Evolutionary conservation across 805 yeast genomes (phyloP).

Genomic region (Torulaspora maleeae): DNA sequence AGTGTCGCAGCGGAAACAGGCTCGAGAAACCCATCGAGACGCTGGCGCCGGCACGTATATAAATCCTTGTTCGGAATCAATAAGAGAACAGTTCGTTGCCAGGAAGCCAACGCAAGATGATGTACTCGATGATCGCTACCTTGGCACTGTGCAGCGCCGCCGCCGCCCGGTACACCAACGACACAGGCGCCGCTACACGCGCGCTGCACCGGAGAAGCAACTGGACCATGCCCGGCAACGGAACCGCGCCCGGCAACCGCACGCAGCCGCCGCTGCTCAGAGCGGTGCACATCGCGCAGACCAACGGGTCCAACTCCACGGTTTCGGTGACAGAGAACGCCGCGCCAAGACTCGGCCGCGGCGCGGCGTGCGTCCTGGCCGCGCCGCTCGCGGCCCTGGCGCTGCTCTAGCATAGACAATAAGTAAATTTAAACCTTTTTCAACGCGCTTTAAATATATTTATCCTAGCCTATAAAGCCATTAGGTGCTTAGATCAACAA

Average conservation of each 20-base stretch:
- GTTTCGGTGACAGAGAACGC: not conserved
- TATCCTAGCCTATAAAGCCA: slow-evolving; percentile 5
- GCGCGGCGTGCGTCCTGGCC: not conserved
- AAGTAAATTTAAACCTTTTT: not conserved
- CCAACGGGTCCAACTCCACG: not conserved
- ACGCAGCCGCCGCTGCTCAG: not conserved
- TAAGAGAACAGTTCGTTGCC: not conserved
- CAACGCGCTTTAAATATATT: slow-evolving; percentile 1
- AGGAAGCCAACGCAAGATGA: not conserved
- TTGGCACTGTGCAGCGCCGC: not conserved
- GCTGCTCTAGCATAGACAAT: not conserved
- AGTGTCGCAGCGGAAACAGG: not conserved
- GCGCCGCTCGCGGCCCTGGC: not conserved
- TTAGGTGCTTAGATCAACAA: slow-evolving; percentile 18
- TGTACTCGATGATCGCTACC: not conserved
- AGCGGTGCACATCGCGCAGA: not conserved
- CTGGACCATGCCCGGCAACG: not conserved
- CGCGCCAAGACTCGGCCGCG: not conserved
- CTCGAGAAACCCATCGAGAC: not conserved
- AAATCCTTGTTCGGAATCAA: not conserved
- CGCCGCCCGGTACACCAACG: not conserved
- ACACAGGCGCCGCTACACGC: not conserved
- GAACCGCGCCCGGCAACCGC: not conserved
- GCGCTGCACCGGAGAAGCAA: not conserved
- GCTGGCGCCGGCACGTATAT: not conserved